A percentile compares a stretch with the other conserved stretches of the same genome.
Evolutionary conservation across 495 filamentous ascomycete species (phyloP).

Genomic region (Aspergillus affinis): DNA sequence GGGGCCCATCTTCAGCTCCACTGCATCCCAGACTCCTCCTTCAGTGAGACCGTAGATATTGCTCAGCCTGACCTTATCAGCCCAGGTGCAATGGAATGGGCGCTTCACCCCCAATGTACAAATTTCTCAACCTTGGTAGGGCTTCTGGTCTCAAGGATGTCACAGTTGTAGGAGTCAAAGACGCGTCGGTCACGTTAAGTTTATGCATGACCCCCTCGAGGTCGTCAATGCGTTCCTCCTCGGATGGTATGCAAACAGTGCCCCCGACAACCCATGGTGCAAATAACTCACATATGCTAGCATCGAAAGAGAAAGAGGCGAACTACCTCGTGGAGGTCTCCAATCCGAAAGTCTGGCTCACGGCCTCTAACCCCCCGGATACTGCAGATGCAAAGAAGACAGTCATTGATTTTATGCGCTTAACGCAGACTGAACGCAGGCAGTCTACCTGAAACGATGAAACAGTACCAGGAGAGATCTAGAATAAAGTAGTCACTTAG

Average conservation of each 20-base stretch:
- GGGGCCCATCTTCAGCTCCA: conserved; percentile 9
- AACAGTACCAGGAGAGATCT: too few species aligned
- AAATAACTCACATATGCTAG: conserved; percentile 49
- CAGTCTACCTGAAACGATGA: too few species aligned
- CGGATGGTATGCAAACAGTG: conserved; percentile 53
- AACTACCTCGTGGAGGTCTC: conserved; percentile 32
- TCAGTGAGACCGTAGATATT: conserved; percentile 55
- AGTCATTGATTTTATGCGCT: too few species aligned
- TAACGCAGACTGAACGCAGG: too few species aligned
- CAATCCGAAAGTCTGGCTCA: neutral
- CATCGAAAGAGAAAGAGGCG: conserved; percentile 52
- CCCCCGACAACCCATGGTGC: conserved; percentile 47
- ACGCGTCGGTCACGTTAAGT: conserved; percentile 30
- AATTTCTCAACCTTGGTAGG: conserved; percentile 26
- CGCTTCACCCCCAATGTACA: conserved; percentile 37
- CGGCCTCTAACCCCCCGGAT: neutral
- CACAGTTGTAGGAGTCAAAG: conserved; percentile 36
- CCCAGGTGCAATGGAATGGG: conserved; percentile 44
- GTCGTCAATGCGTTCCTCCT: conserved; percentile 39
- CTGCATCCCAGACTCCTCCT: conserved; percentile 11
- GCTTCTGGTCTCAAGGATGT: conserved; percentile 25
- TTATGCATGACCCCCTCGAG: conserved; percentile 27
- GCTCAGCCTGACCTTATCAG: conserved; percentile 36
- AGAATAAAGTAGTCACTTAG: too few species aligned
- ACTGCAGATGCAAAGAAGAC: too few species aligned